phyloP scores from a whole-genome alignment of 306 rosid genomes.

The Begonia fuchsioides region DNA sequence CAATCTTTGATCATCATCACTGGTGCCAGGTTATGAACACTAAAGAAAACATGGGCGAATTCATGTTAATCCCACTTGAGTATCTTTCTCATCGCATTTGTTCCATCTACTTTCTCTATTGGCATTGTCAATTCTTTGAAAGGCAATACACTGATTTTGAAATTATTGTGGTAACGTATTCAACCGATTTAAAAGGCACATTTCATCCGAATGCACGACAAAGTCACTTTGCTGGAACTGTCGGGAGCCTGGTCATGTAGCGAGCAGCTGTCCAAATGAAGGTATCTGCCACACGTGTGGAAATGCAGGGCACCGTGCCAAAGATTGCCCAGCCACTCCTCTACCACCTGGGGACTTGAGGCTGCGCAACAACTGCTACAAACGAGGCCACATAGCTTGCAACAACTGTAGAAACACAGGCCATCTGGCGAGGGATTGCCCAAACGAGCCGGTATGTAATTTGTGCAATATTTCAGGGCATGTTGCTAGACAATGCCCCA shows the following conservation, averaged over 20 bases:
- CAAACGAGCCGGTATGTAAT: constrained; percentile 87
- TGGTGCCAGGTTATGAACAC: too few species aligned
- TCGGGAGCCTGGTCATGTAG: constrained; percentile 96
- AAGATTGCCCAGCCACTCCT: constrained; percentile 78
- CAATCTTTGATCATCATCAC: too few species aligned
- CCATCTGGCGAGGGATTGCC: constrained; percentile 93
- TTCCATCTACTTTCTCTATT: too few species aligned
- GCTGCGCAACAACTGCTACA: constrained; percentile 92
- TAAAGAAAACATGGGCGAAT: too few species aligned
- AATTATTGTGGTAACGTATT: background rate
- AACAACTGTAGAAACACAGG: constrained; percentile 96
- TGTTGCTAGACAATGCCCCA: constrained; percentile 85
- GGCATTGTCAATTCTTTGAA: too few species aligned
- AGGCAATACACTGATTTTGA: background rate
- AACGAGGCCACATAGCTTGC: constrained; percentile 98
- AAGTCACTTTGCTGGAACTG: constrained; percentile 97
- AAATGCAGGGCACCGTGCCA: constrained; percentile 86
- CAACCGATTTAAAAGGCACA: constrained; percentile 30
- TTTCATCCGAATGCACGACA: constrained; percentile 90
- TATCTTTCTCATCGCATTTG: too few species aligned
- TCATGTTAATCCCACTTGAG: too few species aligned
- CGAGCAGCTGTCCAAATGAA: constrained; percentile 78
- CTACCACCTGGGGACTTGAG: constrained; percentile 90
- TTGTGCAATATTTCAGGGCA: constrained; percentile 93
- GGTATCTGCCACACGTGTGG: constrained; percentile 99